Conservation (phyloP, 1,284 basidiomycete genomes). For the Cryptococcus sp. region DNA sequence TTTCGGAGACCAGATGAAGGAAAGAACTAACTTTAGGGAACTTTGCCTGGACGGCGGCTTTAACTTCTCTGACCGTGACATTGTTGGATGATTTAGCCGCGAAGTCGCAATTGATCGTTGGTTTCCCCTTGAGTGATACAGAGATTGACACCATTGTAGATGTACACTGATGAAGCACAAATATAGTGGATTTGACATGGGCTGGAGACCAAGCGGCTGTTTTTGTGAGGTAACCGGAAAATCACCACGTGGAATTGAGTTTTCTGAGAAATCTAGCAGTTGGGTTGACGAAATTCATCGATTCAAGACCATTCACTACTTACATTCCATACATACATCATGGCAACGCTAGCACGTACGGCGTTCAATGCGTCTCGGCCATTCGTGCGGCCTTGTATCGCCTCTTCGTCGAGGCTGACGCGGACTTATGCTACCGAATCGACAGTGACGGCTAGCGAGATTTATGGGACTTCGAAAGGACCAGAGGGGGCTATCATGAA, state of each 20-base stretch:
- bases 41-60: constrained; percentile 45
- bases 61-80: constrained; percentile 48
- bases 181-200: no score
- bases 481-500: constrained; percentile 31
- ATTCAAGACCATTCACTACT: background rate
- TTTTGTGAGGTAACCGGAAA: background rate
- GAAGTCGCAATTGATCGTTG: constrained; percentile 60
- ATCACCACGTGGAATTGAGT: background rate
- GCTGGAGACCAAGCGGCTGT: no score
- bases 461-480: constrained; percentile 7
- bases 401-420: constrained; percentile 19
- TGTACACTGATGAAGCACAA: background rate
- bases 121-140: constrained; percentile 53
- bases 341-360: constrained; percentile 22
- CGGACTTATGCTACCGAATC: constrained; percentile 20
- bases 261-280: background rate
- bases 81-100: constrained; percentile 49
- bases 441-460: background rate
- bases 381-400: constrained; percentile 10
- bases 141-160: constrained; percentile 60
- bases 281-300: background rate
- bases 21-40: constrained; percentile 52
- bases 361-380: constrained; percentile 14
- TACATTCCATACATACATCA: constrained; percentile 4
- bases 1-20: background rate